phyloP scores from a whole-genome alignment of 768 basidiomycete species.

The Tubosaeta brunneosetosa region DNA sequence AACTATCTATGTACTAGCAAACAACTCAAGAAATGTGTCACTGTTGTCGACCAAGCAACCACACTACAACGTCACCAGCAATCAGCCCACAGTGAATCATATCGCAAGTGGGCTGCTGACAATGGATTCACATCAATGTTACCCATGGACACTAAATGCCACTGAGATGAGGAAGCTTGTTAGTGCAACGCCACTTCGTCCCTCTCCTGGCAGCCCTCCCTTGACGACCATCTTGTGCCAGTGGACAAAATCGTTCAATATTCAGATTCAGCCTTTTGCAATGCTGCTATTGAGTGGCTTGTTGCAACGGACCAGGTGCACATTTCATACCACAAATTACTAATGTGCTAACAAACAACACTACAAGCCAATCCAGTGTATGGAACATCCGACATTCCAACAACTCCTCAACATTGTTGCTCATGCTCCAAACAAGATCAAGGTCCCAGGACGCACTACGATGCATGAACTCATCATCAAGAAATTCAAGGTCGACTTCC shows the following conservation, averaged over 20 bases:
- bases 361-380: conserved; percentile 2
- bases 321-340: not conserved
- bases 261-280: not conserved
- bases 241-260: not conserved
- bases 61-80: not conserved
- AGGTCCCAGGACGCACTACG: not conserved
- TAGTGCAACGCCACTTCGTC: not conserved
- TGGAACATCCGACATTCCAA: conserved; percentile 4
- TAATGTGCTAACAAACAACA: not conserved
- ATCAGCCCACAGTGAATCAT: not conserved
- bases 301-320: conserved; percentile 2
- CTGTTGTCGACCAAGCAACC: not conserved
- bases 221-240: not conserved
- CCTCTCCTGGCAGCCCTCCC: not conserved
- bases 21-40: not conserved
- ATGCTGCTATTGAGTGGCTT: not conserved
- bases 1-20: not conserved
- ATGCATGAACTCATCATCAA: too few relatives aligned
- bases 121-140: conserved; percentile 1
- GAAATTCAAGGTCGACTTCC: not conserved
- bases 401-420: not conserved
- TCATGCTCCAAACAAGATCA: conserved; percentile 1
- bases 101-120: conserved; percentile 1
- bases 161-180: not conserved
- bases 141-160: not conserved